Conservation (phyloP, 2,329 filamentous ascomycete species). For the Hypoxylon sp. region DNA sequence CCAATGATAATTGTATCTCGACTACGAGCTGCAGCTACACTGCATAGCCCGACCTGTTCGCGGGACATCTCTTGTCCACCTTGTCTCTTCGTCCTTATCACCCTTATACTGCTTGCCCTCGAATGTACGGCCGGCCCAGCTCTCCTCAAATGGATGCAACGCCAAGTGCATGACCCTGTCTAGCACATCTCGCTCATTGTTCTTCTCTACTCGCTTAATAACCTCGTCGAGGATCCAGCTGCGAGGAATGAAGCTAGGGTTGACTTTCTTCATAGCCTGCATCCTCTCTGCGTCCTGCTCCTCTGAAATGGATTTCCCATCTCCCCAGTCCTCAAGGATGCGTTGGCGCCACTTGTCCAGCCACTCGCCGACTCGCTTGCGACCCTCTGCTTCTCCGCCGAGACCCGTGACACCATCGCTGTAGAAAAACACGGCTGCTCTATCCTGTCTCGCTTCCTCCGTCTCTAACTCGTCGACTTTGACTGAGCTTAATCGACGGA, state of each 20-base stretch:
- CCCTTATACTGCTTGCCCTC: slow-evolving; percentile 65
- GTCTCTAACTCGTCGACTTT: slow-evolving; percentile 73
- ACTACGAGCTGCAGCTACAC: slow-evolving; percentile 92
- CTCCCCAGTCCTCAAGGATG: slow-evolving; percentile 81
- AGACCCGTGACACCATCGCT: slow-evolving; percentile 72
- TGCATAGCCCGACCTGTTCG: slow-evolving; percentile 83
- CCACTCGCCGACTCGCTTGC: slow-evolving; percentile 80
- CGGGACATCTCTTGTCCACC: slow-evolving; percentile 89
- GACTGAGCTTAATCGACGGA: slow-evolving; percentile 79
- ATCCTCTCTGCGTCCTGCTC: slow-evolving; percentile 72
- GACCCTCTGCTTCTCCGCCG: slow-evolving; percentile 72
- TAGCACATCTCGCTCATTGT: slow-evolving; percentile 83
- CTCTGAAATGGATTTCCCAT: slow-evolving; percentile 50
- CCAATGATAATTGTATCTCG: neutral
- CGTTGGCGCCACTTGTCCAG: slow-evolving; percentile 81
- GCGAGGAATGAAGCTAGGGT: slow-evolving; percentile 92
- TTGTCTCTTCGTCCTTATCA: slow-evolving; percentile 78
- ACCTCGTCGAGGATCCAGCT: slow-evolving; percentile 95
- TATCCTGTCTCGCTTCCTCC: slow-evolving; percentile 71
- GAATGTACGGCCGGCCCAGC: slow-evolving; percentile 69
- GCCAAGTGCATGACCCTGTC: slow-evolving; percentile 84
- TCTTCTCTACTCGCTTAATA: slow-evolving; percentile 88
- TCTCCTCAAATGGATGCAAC: slow-evolving; percentile 85
- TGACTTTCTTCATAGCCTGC: slow-evolving; percentile 82
- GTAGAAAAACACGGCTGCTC: slow-evolving; percentile 83